These are phyloP conservation scores for Populus tremula DNA, from an alignment of 345 rosid species.

Conservation along the genomic window DNA sequence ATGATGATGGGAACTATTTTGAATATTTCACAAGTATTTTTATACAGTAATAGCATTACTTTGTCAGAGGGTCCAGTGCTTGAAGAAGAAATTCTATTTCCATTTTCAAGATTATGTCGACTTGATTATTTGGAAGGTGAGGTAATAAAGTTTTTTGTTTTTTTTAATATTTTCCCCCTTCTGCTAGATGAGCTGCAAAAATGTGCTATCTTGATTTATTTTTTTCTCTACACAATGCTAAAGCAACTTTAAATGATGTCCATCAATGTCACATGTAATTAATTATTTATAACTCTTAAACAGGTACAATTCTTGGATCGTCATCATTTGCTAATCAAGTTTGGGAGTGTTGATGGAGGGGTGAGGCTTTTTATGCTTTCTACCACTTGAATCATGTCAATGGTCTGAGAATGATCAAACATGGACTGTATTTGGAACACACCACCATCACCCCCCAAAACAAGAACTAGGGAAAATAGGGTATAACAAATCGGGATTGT, in stretches of 20 bases:
- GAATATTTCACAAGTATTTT: slow-evolving; percentile 8
- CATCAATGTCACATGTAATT: background rate
- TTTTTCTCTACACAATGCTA: background rate
- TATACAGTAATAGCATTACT: slow-evolving; percentile 17
- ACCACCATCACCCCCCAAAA: background rate
- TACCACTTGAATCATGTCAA: background rate
- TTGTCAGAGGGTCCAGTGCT: slow-evolving; percentile 67
- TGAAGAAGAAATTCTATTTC: slow-evolving; percentile 93
- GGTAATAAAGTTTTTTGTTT: slow-evolving; percentile 4
- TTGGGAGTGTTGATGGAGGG: slow-evolving; percentile 93
- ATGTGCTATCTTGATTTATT: background rate
- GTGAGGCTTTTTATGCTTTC: slow-evolving; percentile 45
- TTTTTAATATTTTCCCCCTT: background rate
- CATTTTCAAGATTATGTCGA: slow-evolving; percentile 92
- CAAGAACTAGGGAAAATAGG: background rate
- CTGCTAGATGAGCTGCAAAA: no score
- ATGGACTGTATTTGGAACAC: background rate
- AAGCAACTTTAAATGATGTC: background rate
- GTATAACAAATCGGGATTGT: no score
- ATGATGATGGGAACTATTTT: background rate
- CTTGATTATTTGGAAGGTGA: slow-evolving; percentile 92
- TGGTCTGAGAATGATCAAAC: background rate
- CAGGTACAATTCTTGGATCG: slow-evolving; percentile 98
- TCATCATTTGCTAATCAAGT: slow-evolving; percentile 82
- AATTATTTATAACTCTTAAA: slow-evolving; percentile 18